These are phyloP conservation scores for Shiraia sp. DNA, from an alignment of 2,329 filamentous ascomycete genomes.

Conservation along the genomic window DNA sequence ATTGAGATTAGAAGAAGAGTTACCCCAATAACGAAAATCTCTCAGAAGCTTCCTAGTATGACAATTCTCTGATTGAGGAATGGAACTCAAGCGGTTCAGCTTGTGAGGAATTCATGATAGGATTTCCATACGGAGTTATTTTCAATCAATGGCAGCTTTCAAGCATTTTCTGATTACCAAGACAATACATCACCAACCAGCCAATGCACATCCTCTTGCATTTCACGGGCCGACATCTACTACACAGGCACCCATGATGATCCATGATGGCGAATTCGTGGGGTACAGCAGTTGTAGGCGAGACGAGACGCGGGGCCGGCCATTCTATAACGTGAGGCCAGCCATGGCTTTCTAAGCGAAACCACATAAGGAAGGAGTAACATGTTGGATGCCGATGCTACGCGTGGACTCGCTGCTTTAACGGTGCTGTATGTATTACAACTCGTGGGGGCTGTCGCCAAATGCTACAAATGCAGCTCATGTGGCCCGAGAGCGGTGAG, in stretches of 20 bases:
- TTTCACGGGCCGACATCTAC: background rate
- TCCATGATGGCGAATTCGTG: slow-evolving; percentile 4
- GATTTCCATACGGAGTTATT: too few relatives aligned
- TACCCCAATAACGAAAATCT: too few relatives aligned
- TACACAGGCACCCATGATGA: background rate
- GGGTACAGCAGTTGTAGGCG: background rate
- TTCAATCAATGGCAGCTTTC: too few relatives aligned
- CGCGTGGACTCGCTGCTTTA: slow-evolving; percentile 3
- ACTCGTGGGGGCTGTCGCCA: background rate
- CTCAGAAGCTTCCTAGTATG: too few relatives aligned
- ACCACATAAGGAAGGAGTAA: slow-evolving; percentile 1
- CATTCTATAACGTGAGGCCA: slow-evolving; percentile 3
- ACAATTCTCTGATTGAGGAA: too few relatives aligned
- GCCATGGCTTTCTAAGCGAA: slow-evolving; percentile 1
- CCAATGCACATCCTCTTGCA: background rate
- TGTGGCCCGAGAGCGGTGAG: slow-evolving; percentile 5
- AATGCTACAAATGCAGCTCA: background rate
- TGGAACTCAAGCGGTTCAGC: too few relatives aligned
- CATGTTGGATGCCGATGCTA: background rate
- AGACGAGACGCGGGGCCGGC: slow-evolving; percentile 3
- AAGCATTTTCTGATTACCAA: too few relatives aligned
- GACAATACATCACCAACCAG: background rate
- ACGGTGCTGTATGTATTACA: background rate
- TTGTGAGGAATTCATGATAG: too few relatives aligned
- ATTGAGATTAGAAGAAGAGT: too few relatives aligned